Evolutionary conservation across 768 basidiomycete genomes (phyloP), one percentile per base, ranked within the genome.

Genomic region (Austroboletus festivus): DNA sequence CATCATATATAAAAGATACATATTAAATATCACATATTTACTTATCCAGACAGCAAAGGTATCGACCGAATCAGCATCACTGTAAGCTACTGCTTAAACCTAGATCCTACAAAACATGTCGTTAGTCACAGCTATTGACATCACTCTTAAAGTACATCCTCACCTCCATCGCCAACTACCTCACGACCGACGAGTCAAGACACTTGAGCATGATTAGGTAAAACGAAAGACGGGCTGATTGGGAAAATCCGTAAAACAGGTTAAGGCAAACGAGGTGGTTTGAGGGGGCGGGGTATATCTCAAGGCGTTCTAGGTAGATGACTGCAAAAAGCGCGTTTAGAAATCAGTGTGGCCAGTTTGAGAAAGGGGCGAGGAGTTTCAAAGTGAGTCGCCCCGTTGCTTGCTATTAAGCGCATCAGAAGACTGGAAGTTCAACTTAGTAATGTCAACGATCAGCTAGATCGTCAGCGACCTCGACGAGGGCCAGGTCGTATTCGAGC

Each of bases 291-390:
- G 65, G 40, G 43, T 68, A 71, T 12, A 38, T 58, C 52, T 78
- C 71, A 9, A 84, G 65, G 43, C 71, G 73, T 56, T 82, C 76
- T 48, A 84, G 72, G 69, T 84, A 82, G 44, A 82, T 78, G 38
- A 75, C 78, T 79, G 52, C n/a, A 2, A 19, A 48, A 19, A 54
- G 48, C 7, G 2, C 22, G 9, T 16, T 9, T 18, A 19, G 19
- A 26, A 51, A 18, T 3, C n/a, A n/a, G n/a, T n/a, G n/a, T n/a
- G n/a, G n/a, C n/a, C n/a, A n/a, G n/a, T n/a, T n/a, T n/a, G n/a
- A n/a, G n/a, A n/a, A n/a, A n/a, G n/a, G n/a, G n/a, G 22, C 1
- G 13, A 44, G 13, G 1, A 3, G 21, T 26, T 19, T 21, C 19
- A 43, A 26, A 37, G 16, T 7, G 16, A 38, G 38, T 47, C 18